phyloP scores from a whole-genome alignment of 2,329 filamentous ascomycete genomes.

The Ophidiomyces ophidiicola region DNA sequence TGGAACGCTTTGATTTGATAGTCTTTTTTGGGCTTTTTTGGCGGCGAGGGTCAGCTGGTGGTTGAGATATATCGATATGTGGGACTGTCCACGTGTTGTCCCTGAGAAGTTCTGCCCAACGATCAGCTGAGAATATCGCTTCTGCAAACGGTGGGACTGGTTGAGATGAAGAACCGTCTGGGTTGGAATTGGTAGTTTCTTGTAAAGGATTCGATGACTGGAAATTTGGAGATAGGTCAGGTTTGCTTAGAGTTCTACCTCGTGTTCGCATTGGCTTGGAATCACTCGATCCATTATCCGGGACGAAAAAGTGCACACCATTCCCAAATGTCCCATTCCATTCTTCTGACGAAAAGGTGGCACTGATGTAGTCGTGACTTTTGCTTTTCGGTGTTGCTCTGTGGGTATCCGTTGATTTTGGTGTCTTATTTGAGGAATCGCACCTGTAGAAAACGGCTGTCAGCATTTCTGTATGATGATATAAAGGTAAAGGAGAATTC shows the following conservation, averaged over 20 bases:
- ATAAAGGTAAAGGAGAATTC: no score
- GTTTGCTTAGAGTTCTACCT: constrained; percentile 17
- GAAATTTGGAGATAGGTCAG: constrained; percentile 16
- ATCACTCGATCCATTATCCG: constrained; percentile 17
- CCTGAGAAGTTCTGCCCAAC: constrained; percentile 30
- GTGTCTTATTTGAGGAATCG: not conserved
- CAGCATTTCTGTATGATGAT: no score
- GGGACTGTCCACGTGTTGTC: constrained; percentile 26
- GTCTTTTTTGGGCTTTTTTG: constrained; percentile 28
- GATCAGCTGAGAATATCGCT: constrained; percentile 28
- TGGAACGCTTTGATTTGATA: constrained; percentile 21
- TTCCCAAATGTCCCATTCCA: constrained; percentile 30
- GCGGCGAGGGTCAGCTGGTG: constrained; percentile 18
- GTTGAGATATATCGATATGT: constrained; percentile 20
- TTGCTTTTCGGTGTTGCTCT: constrained; percentile 22
- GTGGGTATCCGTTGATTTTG: not conserved
- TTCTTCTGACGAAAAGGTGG: constrained; percentile 32
- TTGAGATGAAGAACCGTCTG: constrained; percentile 12
- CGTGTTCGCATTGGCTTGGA: constrained; percentile 17
- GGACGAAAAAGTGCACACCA: constrained; percentile 27
- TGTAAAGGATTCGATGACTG: constrained; percentile 7
- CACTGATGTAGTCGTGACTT: constrained; percentile 26
- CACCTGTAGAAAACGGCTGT: no score
- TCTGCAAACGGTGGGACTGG: constrained; percentile 20
- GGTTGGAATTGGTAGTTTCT: not conserved